Base-by-base conservation (phyloP, 352 stramenopile genomes). In the Phytophthora boehmeriae region DNA sequence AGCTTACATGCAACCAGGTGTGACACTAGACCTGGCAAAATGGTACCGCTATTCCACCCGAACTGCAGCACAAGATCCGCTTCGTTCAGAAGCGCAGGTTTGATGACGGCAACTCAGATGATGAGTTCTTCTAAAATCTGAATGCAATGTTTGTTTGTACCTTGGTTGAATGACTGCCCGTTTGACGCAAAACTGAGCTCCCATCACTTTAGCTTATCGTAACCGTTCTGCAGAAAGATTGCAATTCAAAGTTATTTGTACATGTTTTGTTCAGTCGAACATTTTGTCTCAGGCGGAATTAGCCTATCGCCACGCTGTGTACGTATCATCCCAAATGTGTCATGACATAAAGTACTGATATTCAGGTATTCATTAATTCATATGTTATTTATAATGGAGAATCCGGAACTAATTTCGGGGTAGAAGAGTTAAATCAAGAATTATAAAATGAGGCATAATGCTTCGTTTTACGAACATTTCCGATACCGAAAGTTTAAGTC, bases 1-100 rank as follows among this genome's bases (percentile, higher is more conserved):
- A 35, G 4, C 53, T 68, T 38, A 65, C 47, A 0, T 68, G 53
- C 43, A 36, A 45, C 6, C 41, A 68, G 2, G 8, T 65, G 1
- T 73, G 42, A 53, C 64, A 64, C 20, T 47, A 62, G n/a, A 65
- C 14, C 20, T 64, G 64, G 58, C 63, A 68, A n/a, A n/a, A n/a
- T n/a, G n/a, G n/a, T n/a, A n/a, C 36, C 0, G 16, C 32, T 1
- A 54, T 72, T 9, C 63, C 47, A 0, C 2, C 30, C 0, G 25
- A 67, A 1, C 10, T 64, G 4, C 54, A 63, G 2, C 27, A 59
- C 43, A 67, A 68, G n/a, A 61, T 62, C 1, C 16, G 52, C 16
- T 62, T 68, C 10, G 50, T 66, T 1, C 43, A 35, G 9, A 59
- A 50, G 35, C 48, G 34, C 22, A 54, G 44, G 2, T 25, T 36